These are phyloP conservation scores for Agaricus sinodeliciosus DNA, from an alignment of 768 basidiomycete species.

Conservation along the genomic window DNA sequence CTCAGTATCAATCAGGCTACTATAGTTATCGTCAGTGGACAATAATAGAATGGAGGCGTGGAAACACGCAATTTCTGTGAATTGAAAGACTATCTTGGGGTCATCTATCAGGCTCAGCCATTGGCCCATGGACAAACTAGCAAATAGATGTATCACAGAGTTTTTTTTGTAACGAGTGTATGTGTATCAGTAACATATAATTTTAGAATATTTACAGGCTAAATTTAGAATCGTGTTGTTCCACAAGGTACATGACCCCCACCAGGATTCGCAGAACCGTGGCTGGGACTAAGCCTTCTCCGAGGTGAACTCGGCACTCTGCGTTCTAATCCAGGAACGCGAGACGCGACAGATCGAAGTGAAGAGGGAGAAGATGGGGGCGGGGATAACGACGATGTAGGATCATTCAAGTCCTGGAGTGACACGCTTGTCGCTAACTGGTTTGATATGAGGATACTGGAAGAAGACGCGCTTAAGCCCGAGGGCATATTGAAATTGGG, in stretches of 20 bases:
- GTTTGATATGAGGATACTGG: too few relatives aligned
- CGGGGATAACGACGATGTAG: neutral
- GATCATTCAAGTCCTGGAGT: neutral
- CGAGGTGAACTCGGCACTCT: neutral
- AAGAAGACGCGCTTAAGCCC: neutral
- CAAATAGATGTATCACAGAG: neutral
- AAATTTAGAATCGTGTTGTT: constrained; percentile 2
- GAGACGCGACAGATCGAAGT: neutral
- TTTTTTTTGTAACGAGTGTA: neutral
- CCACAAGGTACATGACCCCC: constrained; percentile 1
- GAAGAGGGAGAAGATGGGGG: neutral
- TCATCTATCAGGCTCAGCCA: too few relatives aligned
- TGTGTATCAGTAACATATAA: neutral
- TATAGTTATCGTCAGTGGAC: too few relatives aligned
- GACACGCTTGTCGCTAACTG: neutral
- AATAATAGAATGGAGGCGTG: too few relatives aligned
- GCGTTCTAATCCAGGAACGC: constrained; percentile 2
- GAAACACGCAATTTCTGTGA: too few relatives aligned
- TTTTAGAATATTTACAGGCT: neutral
- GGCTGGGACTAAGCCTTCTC: neutral
- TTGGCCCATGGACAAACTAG: neutral
- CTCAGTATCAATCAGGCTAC: too few relatives aligned
- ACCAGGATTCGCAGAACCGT: neutral
- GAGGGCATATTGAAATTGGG: neutral
- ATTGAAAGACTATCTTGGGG: too few relatives aligned